phyloP scores from a whole-genome alignment of 2,329 filamentous ascomycete genomes.

The Ascochyta clinopodiicola region DNA sequence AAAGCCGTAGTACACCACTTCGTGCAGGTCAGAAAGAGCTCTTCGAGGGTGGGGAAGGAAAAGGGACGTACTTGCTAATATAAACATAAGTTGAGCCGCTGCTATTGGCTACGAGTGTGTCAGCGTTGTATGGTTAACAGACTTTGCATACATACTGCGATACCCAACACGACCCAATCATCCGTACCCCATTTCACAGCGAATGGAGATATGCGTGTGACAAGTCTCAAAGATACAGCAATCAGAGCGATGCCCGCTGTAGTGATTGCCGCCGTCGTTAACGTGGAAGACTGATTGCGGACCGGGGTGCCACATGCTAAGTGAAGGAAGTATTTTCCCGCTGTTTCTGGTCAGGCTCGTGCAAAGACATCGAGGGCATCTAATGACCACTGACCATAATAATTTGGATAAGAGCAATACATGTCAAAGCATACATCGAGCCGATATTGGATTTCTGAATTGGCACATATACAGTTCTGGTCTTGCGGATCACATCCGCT shows the following conservation, averaged over 20 bases:
- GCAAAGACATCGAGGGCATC: not conserved
- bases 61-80: not conserved
- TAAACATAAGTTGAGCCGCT: not conserved
- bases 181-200: not conserved
- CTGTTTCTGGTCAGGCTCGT: not conserved
- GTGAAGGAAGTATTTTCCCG: not conserved
- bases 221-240: not conserved
- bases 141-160: not conserved
- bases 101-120: not conserved
- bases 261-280: not conserved
- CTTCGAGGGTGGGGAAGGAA: not conserved
- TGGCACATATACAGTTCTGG: not conserved
- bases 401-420: not conserved
- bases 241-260: not conserved
- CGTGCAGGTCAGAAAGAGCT: not conserved
- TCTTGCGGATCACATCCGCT: not conserved
- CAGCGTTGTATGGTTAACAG: not conserved
- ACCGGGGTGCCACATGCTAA: not conserved
- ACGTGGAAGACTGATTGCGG: not conserved
- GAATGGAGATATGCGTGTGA: not conserved
- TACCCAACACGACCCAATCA: not conserved
- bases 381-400: not conserved
- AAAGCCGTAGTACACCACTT: constrained; percentile 1
- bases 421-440: not conserved
- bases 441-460: not conserved